Evolutionary conservation across 305 asterid species (phyloP).

Genomic region (Fraxinus nigra): DNA sequence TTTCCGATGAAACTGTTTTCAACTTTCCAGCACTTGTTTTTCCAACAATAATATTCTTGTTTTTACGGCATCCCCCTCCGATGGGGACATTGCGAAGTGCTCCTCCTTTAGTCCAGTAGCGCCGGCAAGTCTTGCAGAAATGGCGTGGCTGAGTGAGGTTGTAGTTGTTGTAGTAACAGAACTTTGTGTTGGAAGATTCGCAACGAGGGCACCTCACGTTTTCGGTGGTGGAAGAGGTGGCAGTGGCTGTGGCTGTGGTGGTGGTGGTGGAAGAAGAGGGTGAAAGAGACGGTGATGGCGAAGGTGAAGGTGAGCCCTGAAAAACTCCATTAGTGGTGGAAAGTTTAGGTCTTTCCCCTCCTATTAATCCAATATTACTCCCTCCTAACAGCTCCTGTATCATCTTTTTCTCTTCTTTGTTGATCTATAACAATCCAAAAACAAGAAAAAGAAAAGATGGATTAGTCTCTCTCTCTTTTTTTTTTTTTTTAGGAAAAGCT

Average conservation of each 20-base stretch:
- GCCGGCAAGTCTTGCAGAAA: slow-evolving; percentile 89
- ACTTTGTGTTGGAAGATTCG: slow-evolving; percentile 74
- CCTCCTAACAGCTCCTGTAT: slow-evolving; percentile 67
- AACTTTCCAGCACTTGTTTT: slow-evolving; percentile 36
- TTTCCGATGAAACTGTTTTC: slow-evolving; percentile 36
- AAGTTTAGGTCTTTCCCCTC: slow-evolving; percentile 43
- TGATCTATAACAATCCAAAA: slow-evolving; percentile 32
- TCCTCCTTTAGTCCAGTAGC: slow-evolving; percentile 92
- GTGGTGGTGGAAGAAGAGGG: slow-evolving; percentile 30
- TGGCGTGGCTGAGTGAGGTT: slow-evolving; percentile 91
- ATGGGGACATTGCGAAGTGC: slow-evolving; percentile 86
- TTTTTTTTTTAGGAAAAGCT: slow-evolving; percentile 18
- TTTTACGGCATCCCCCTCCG: slow-evolving; percentile 84
- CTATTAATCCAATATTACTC: slow-evolving; percentile 36
- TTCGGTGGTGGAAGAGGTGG: slow-evolving; percentile 38
- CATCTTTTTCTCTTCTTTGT: slow-evolving; percentile 37
- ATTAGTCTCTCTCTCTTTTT: slow-evolving; percentile 26
- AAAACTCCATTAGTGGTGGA: slow-evolving; percentile 23
- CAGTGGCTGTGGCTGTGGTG: neutral
- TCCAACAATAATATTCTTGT: slow-evolving; percentile 37
- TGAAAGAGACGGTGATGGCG: slow-evolving; percentile 19
- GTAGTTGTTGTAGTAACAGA: slow-evolving; percentile 91
- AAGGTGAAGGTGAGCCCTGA: slow-evolving; percentile 25
- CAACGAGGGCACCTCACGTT: slow-evolving; percentile 77
- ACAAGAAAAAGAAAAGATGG: slow-evolving; percentile 18